Conservation (phyloP, 2,329 filamentous ascomycete genomes). For the Colletotrichum caudatum region DNA sequence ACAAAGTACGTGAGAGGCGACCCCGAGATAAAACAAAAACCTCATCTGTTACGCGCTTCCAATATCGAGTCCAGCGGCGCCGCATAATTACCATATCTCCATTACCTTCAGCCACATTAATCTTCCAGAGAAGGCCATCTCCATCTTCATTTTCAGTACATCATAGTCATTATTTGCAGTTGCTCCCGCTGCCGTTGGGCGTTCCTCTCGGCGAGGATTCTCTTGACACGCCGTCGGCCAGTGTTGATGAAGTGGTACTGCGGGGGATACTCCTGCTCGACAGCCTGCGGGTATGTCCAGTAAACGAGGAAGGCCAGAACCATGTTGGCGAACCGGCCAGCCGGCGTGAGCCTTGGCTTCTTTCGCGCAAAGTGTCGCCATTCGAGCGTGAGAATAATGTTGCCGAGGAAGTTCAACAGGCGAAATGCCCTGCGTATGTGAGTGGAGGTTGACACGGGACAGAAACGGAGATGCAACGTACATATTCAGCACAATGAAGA, state of each 20-base stretch:
- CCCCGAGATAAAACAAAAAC: background rate
- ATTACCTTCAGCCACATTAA: background rate
- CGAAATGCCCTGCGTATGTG: slow-evolving; percentile 50
- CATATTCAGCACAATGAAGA: slow-evolving; percentile 54
- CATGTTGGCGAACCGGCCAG: slow-evolving; percentile 44
- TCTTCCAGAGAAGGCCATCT: background rate
- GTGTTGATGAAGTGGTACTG: slow-evolving; percentile 40
- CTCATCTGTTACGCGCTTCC: background rate
- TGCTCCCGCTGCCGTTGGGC: slow-evolving; percentile 30
- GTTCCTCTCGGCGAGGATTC: slow-evolving; percentile 38
- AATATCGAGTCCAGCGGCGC: background rate
- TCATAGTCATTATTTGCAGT: slow-evolving; percentile 37
- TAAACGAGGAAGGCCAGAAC: slow-evolving; percentile 51
- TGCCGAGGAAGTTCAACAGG: slow-evolving; percentile 54
- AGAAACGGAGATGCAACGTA: slow-evolving; percentile 45
- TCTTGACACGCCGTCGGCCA: slow-evolving; percentile 36
- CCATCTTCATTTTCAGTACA: slow-evolving; percentile 5
- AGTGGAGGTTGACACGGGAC: slow-evolving; percentile 23
- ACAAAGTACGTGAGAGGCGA: background rate
- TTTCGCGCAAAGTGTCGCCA: slow-evolving; percentile 55
- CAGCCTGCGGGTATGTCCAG: slow-evolving; percentile 56
- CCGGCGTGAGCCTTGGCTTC: slow-evolving; percentile 44
- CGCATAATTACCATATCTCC: background rate
- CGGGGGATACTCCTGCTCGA: slow-evolving; percentile 54
- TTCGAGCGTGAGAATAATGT: slow-evolving; percentile 52